Evolutionary conservation across 352 stramenopile genomes (phyloP), one percentile per base, ranked within the genome.

Genomic region (Blastocystis sp.): DNA sequence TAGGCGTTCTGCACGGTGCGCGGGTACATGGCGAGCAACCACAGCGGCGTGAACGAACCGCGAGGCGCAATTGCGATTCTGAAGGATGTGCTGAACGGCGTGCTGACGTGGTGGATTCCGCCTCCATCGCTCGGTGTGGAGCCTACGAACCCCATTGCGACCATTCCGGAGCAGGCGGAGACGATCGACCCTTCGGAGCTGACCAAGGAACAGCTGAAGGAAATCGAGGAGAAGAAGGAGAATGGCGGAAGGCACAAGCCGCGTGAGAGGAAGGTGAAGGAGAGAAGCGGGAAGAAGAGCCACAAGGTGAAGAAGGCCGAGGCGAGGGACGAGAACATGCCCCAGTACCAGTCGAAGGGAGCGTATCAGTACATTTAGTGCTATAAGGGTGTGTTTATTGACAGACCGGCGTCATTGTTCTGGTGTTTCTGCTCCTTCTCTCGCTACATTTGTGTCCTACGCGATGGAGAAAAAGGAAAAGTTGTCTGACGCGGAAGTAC

Each of bases 71-170:
- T 96, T 28, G 93, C 98, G 66, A 92, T 99, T 38, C 92, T 99
- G 69, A 97, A 97, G 82, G 95, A 99, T 90, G 99, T 98, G 90
- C 95, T 98, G 45, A 95, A 95, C 88, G 97, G 97, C 89, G 97
- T 95, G 89, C 91, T 99, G 64, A 90, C 98, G 64, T 99, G 97
- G 91, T 98, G 95, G 89, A 95, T 98, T 90, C 90, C 96, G 60
- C 96, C 97, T 28, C 95, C 95, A 23, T 40, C n/a, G 2, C 14
- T 48, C 38, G 80, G 38, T 4, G 41, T 86, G 3, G 43, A 40
- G 52, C 80, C 74, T 3, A 14, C 70, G 61, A 89, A 67, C 4
- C 43, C 52, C 5, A 60, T 70, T 76, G 69, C 11, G 64, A 48
- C 80, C 11, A 19, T 70, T 81, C 19, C 70, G 38, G 69, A 86